These are phyloP conservation scores for Tylopilus subfusipes DNA, from an alignment of 768 basidiomycete species.

Conservation along the genomic window DNA sequence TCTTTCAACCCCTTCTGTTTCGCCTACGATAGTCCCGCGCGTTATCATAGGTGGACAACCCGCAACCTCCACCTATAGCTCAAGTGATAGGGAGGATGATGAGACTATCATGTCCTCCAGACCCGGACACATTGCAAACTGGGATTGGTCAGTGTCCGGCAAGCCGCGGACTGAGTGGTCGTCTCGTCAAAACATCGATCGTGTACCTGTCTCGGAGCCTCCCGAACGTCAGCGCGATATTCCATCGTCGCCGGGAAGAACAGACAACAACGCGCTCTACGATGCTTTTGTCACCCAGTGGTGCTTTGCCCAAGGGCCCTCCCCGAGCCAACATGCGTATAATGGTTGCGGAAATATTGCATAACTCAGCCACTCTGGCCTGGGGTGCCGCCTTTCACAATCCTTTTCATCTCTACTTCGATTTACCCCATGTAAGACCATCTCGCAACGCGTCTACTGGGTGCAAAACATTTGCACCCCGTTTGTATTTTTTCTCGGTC, in stretches of 20 bases:
- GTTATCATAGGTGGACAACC: slow-evolving; percentile 27
- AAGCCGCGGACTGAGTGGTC: background rate
- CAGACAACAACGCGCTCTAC: slow-evolving; percentile 39
- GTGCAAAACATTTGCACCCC: background rate
- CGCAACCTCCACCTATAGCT: slow-evolving; percentile 9
- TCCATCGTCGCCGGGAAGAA: background rate
- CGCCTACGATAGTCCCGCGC: slow-evolving; percentile 20
- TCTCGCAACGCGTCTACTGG: background rate
- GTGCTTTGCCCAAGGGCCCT: slow-evolving; percentile 58
- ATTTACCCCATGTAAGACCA: background rate
- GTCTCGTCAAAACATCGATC: background rate
- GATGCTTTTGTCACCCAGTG: slow-evolving; percentile 62
- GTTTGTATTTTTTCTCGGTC: background rate
- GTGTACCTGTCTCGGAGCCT: slow-evolving; percentile 24
- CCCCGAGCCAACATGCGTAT: slow-evolving; percentile 18
- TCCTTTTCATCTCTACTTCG: background rate
- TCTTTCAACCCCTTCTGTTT: slow-evolving; percentile 23
- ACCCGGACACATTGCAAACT: slow-evolving; percentile 12
- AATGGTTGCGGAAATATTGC: slow-evolving; percentile 17
- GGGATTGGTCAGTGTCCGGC: slow-evolving; percentile 22
- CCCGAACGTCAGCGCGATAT: background rate
- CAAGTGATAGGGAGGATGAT: background rate
- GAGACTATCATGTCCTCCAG: background rate
- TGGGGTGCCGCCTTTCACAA: background rate
- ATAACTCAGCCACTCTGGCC: slow-evolving; percentile 2